Conservation (phyloP, 352 stramenopile species). For the Phytophthora foliorum region DNA sequence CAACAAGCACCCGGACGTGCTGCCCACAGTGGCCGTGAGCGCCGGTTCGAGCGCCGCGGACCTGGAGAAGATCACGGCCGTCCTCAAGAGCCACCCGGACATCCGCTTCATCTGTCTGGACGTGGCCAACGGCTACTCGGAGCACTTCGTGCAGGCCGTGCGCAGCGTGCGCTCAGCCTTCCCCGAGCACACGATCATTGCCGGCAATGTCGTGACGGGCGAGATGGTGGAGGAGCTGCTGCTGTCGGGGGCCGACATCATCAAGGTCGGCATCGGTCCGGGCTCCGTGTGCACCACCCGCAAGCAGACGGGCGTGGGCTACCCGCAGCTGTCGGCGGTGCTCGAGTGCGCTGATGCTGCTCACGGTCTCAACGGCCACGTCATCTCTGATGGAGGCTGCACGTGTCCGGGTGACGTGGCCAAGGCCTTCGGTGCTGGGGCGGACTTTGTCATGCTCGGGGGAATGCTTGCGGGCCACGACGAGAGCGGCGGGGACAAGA, state of each 20-base stretch:
- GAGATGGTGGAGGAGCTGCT: conserved; percentile 95
- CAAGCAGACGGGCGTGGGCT: conserved; percentile 94
- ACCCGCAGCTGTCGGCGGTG: conserved; percentile 92
- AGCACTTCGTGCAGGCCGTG: conserved; percentile 88
- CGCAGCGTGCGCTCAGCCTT: conserved; percentile 63
- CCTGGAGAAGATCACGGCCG: conserved; percentile 69
- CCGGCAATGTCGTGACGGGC: conserved; percentile 93
- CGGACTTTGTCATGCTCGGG: conserved; percentile 95
- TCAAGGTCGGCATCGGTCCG: conserved; percentile 95
- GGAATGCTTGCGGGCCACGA: conserved; percentile 94
- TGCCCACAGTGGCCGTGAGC: conserved; percentile 84
- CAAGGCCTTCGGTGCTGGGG: conserved; percentile 93
- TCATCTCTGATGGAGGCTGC: conserved; percentile 92
- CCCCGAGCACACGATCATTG: conserved; percentile 91
- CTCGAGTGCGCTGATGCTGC: conserved; percentile 93
- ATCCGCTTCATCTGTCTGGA: conserved; percentile 92
- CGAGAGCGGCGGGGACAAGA: conserved; percentile 88
- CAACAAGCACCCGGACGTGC: conserved; percentile 52
- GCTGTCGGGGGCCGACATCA: conserved; percentile 92
- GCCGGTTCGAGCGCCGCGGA: conserved; percentile 79
- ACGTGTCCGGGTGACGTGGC: conserved; percentile 91
- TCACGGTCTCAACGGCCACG: conserved; percentile 89
- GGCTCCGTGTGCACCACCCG: conserved; percentile 93
- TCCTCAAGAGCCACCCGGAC: conserved; percentile 67
- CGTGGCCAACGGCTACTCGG: conserved; percentile 92